A percentile compares a stretch with the other conserved stretches of the same genome.
These are phyloP conservation scores for Zoysia matrella DNA, from an alignment of 202 grass and related monocot genomes.

Conservation along the genomic window DNA sequence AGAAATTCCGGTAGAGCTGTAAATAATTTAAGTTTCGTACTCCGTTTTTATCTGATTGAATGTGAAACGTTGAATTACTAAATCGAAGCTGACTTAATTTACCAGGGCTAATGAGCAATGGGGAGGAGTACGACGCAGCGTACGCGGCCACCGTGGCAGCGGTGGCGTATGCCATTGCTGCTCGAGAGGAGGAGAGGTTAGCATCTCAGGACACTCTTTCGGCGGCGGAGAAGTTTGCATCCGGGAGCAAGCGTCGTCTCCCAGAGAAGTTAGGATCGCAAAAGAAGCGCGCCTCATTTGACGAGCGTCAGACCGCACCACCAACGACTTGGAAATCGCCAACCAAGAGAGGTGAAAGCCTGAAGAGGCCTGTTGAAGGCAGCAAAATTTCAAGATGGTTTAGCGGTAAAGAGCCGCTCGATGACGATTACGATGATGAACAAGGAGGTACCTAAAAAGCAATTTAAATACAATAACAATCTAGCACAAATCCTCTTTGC, in stretches of 20 bases:
- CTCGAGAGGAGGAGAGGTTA: constrained; percentile 38
- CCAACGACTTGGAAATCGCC: no score
- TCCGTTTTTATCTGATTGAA: not conserved
- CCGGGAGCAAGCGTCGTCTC: not conserved
- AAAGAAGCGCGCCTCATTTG: not conserved
- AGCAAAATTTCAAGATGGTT: constrained; percentile 48
- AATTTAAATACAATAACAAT: no score
- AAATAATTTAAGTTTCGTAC: not conserved
- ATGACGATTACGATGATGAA: constrained; percentile 40
- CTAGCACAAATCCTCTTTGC: no score
- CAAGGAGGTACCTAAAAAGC: constrained; percentile 28
- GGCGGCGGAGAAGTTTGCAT: not conserved
- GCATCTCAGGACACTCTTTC: no score
- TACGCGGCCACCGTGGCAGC: constrained; percentile 62
- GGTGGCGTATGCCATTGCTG: constrained; percentile 61
- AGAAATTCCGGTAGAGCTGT: constrained; percentile 39
- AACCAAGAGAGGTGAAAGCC: no score
- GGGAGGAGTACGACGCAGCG: constrained; percentile 48
- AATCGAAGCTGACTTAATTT: not conserved
- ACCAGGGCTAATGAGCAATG: not conserved
- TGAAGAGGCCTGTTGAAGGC: not conserved
- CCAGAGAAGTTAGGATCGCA: not conserved
- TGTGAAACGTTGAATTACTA: no score
- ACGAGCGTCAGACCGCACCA: no score
- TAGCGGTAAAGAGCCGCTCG: constrained; percentile 45